Conservation (phyloP, 495 filamentous ascomycete genomes). For the Astrothelium macrocarpum region DNA sequence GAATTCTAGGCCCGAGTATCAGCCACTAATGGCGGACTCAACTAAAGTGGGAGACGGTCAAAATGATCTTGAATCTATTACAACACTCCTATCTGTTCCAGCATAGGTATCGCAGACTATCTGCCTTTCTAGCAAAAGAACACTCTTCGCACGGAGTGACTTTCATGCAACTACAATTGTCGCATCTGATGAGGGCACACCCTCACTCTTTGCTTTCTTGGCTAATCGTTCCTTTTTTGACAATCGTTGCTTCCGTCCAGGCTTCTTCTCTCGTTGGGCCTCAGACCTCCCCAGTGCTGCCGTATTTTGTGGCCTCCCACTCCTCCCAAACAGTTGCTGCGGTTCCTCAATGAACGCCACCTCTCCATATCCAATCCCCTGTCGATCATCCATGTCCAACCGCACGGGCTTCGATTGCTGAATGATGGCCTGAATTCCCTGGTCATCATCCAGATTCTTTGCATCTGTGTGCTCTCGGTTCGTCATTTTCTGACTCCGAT, state of each 20-base stretch:
- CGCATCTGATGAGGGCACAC: not conserved
- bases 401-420: constrained; percentile 57
- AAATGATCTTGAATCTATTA: too few relatives aligned
- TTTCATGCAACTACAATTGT: constrained; percentile 1
- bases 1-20: too few relatives aligned
- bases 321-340: constrained; percentile 51
- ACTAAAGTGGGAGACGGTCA: too few relatives aligned
- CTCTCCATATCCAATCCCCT: constrained; percentile 36
- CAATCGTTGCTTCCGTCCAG: not conserved
- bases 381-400: constrained; percentile 38
- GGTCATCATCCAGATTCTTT: constrained; percentile 66
- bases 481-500: constrained; percentile 66
- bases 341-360: constrained; percentile 45
- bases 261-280: not conserved
- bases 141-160: not conserved
- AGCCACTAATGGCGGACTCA: too few relatives aligned
- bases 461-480: constrained; percentile 60
- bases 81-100: not conserved
- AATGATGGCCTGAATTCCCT: constrained; percentile 68
- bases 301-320: not conserved
- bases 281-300: not conserved
- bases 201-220: not conserved
- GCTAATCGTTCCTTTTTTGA: not conserved
- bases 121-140: not conserved
- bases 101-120: not conserved